Conservation (phyloP, 306 rosid species). For the Casuarina equisetifolia region DNA sequence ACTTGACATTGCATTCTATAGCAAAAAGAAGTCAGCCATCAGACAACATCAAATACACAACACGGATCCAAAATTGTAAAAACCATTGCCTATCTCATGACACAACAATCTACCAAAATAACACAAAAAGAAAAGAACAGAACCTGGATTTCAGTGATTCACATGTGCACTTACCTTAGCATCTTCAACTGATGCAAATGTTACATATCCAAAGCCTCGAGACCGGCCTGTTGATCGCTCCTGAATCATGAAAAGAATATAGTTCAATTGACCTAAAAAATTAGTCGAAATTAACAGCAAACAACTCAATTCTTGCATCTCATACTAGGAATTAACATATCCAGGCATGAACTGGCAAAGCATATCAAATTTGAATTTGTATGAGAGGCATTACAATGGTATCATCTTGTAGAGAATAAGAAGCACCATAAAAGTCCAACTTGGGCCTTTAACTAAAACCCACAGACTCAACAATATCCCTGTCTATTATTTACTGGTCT, state of each 20-base stretch:
- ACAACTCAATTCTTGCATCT: background rate
- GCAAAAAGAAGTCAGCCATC: slow-evolving; percentile 17
- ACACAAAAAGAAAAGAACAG: background rate
- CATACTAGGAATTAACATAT: background rate
- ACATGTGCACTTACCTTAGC: slow-evolving; percentile 60
- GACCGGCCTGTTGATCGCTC: slow-evolving; percentile 92
- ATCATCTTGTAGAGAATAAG: background rate
- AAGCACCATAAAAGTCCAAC: background rate
- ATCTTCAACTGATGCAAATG: slow-evolving; percentile 84
- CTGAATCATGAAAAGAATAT: slow-evolving; percentile 36
- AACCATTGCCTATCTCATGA: background rate
- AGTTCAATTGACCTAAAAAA: slow-evolving; percentile 24
- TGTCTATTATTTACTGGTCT: too few species aligned
- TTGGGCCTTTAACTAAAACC: background rate
- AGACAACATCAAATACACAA: background rate
- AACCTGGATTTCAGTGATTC: background rate
- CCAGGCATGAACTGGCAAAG: background rate
- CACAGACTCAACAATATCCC: background rate
- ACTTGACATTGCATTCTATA: slow-evolving; percentile 67
- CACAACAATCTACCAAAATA: background rate
- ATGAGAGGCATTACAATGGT: background rate
- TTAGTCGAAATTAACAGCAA: background rate
- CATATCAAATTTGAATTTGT: background rate
- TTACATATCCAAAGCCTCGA: slow-evolving; percentile 97
- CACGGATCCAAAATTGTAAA: background rate